Evolutionary conservation across 2,329 filamentous ascomycete species (phyloP), one percentile per base, ranked within the genome.

Genomic region (Fusarium sarcochroum): DNA sequence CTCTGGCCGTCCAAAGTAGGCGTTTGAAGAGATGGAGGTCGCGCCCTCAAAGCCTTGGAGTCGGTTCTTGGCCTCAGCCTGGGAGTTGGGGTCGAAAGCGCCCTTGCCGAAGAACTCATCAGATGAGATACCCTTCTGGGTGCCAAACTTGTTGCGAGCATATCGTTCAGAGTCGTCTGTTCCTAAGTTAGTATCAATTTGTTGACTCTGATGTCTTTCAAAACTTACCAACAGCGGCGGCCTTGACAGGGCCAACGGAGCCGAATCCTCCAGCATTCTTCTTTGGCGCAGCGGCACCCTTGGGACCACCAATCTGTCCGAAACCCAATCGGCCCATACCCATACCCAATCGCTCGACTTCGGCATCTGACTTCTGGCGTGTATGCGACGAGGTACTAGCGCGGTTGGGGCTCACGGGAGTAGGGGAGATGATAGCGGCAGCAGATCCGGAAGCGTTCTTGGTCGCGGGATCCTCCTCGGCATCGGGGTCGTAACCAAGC

Each of bases 21-120:
- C 93, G 80, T 98, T 99, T 60, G 93, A 97, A 8, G 94, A 98
- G 79, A 99, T 99, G 70, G 94, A 84, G 2, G 90, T 91, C 13
- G 96, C 94, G 44, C 96, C 94, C 80, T 98, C 95, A 76, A 99
- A 99, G 46, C 94, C 93, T 82, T 93, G 91, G 54, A 99, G 87
- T 40, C 96, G 89, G 23, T 86, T 85, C 84, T 97, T 97, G 73
- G 96, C 95, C 82, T 98, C 95, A 51, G 89, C 85, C 77, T 96
- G 91, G 10, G 91, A 89, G 56, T 85, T 86, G 37, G 94, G 90
- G 77, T 99, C 94, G 80, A 90, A 98, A 56, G 87, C 83, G 53
- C 94, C 93, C 78, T 96, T 95, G 75, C 95, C 94, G 77, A 99
- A 99, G 86, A 97, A 99, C 78, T 99, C 96, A 79, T 99, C 96